phyloP scores from a whole-genome alignment of 129 eudicot genomes.

The Artemisia annua region DNA sequence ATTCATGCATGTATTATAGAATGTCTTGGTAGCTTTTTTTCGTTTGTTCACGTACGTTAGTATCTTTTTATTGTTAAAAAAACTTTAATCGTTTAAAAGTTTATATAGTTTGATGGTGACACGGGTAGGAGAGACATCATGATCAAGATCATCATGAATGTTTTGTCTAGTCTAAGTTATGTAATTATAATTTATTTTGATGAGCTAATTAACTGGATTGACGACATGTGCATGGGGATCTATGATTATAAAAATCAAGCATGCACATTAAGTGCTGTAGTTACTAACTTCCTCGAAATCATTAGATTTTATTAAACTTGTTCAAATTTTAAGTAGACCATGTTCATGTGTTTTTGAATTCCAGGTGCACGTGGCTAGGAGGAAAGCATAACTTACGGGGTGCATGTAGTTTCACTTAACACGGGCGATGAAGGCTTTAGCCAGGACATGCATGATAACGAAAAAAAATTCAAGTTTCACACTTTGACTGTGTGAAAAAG shows the following conservation, averaged over 20 bases:
- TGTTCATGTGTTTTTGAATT: constrained; percentile 15
- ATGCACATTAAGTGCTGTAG: constrained; percentile 23
- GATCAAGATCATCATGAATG: constrained; percentile 12
- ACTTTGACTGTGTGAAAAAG: too few relatives aligned
- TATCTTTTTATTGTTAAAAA: too few relatives aligned
- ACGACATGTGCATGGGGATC: constrained; percentile 31
- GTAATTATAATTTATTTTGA: background rate
- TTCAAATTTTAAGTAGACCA: constrained; percentile 6
- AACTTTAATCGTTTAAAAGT: too few relatives aligned
- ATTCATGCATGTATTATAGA: background rate
- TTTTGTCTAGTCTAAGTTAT: background rate
- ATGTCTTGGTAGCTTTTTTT: too few relatives aligned
- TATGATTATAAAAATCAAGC: constrained; percentile 18
- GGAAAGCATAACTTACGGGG: too few relatives aligned
- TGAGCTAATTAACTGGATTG: background rate
- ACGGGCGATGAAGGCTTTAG: too few relatives aligned
- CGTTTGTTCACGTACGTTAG: too few relatives aligned
- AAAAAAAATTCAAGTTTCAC: too few relatives aligned
- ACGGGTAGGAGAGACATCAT: constrained; percentile 24
- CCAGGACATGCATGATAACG: too few relatives aligned
- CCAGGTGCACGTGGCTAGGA: constrained; percentile 11
- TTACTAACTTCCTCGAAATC: constrained; percentile 20
- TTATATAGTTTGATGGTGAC: background rate
- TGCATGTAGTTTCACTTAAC: too few relatives aligned
- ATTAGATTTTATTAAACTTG: background rate